A percentile compares a stretch with the other conserved stretches of the same genome.
Evolutionary conservation across 306 rosid genomes (phyloP).

Genomic region (Glycine tomentella): DNA sequence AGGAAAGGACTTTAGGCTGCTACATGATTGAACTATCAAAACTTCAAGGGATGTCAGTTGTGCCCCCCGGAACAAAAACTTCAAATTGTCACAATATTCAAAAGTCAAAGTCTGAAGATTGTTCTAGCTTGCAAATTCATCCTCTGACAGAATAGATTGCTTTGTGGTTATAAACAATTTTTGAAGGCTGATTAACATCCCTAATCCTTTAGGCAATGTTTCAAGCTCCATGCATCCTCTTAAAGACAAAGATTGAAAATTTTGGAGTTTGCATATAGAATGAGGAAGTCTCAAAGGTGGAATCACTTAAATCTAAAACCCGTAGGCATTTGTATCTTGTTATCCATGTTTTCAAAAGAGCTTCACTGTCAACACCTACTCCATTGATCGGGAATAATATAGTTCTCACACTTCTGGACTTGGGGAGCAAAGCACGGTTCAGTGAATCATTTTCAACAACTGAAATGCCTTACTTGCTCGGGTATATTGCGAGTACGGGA

Average conservation of each 20-base stretch:
- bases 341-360: neutral
- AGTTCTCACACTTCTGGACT: neutral
- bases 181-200: slow-evolving; percentile 27
- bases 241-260: neutral
- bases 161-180: neutral
- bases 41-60: neutral
- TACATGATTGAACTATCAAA: neutral
- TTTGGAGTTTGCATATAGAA: slow-evolving; percentile 14
- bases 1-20: neutral
- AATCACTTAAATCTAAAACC: neutral
- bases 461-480: neutral
- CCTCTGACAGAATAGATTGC: neutral
- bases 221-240: slow-evolving; percentile 6
- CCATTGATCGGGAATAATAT: neutral
- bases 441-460: neutral
- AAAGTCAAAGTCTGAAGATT: slow-evolving; percentile 18
- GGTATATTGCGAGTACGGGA: neutral
- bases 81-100: neutral
- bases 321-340: neutral
- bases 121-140: neutral
- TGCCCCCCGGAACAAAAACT: neutral
- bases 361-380: neutral
- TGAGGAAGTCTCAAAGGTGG: neutral
- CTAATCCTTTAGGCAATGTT: slow-evolving; percentile 1
- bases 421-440: neutral